phyloP scores from a whole-genome alignment of 257 asterid species.

The Forsythia suspensa region DNA sequence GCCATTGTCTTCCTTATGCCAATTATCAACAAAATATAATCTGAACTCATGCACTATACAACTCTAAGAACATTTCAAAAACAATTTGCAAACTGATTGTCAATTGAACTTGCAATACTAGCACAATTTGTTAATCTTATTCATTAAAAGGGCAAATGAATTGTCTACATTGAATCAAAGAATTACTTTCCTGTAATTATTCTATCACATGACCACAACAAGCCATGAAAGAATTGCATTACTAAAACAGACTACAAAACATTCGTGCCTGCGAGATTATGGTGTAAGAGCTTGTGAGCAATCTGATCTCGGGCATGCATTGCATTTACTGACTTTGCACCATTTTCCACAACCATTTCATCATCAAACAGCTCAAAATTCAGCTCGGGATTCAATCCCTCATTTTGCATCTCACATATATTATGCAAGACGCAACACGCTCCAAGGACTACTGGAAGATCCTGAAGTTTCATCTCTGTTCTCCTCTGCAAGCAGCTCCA shows the following conservation, averaged over 20 bases:
- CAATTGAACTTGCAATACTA: not conserved
- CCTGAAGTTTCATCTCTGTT: slow-evolving; percentile 82
- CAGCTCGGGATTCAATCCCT: slow-evolving; percentile 50
- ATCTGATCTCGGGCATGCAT: slow-evolving; percentile 59
- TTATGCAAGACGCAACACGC: slow-evolving; percentile 90
- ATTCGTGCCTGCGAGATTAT: slow-evolving; percentile 47
- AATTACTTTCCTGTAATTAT: slow-evolving; percentile 19
- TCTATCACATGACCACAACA: slow-evolving; percentile 25
- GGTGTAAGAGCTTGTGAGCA: slow-evolving; percentile 78
- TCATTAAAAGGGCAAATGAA: not conserved
- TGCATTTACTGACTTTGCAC: slow-evolving; percentile 46
- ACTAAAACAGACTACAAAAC: slow-evolving; percentile 19
- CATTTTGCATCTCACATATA: slow-evolving; percentile 68
- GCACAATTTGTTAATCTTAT: not conserved
- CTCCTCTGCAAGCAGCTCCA: slow-evolving; percentile 84
- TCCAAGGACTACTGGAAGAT: slow-evolving; percentile 75
- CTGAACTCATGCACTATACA: too few relatives aligned
- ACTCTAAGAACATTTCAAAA: not conserved
- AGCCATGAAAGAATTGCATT: slow-evolving; percentile 32
- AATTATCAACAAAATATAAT: not conserved
- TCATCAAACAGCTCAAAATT: slow-evolving; percentile 69
- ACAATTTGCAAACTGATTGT: not conserved
- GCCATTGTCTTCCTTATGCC: not conserved
- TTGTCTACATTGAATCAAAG: not conserved
- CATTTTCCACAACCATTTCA: slow-evolving; percentile 43